These are phyloP conservation scores for Fusarium sp. DNA, from an alignment of 2,329 filamentous ascomycete species.

Conservation along the genomic window DNA sequence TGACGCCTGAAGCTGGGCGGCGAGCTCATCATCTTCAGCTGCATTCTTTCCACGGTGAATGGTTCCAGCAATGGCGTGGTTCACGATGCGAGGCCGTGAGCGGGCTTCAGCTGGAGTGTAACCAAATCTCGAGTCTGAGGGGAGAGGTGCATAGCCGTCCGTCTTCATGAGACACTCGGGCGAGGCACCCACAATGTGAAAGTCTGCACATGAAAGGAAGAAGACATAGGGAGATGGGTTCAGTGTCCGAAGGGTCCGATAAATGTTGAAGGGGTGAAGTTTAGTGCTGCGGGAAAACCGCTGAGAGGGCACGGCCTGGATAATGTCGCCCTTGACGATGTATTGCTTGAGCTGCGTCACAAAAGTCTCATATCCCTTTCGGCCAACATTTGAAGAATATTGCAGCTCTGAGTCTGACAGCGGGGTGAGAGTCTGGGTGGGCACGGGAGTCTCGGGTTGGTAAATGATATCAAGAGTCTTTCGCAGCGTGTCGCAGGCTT, in stretches of 20 bases:
- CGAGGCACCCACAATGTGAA: slow-evolving; percentile 95
- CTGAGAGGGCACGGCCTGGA: slow-evolving; percentile 97
- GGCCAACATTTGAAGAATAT: slow-evolving; percentile 94
- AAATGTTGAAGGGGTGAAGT: slow-evolving; percentile 98
- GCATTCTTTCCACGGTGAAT: slow-evolving; percentile 85
- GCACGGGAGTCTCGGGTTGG: slow-evolving; percentile 82
- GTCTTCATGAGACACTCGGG: slow-evolving; percentile 94
- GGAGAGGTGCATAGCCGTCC: slow-evolving; percentile 45
- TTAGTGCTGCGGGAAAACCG: slow-evolving; percentile 90
- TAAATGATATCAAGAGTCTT: slow-evolving; percentile 81
- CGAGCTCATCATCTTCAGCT: slow-evolving; percentile 82
- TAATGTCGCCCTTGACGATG: slow-evolving; percentile 93
- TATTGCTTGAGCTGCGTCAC: slow-evolving; percentile 90
- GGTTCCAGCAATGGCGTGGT: slow-evolving; percentile 96
- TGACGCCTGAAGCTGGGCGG: slow-evolving; percentile 76
- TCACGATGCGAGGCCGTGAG: slow-evolving; percentile 89
- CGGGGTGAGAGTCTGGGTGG: slow-evolving; percentile 72
- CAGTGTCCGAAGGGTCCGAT: slow-evolving; percentile 94
- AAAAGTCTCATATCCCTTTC: slow-evolving; percentile 89
- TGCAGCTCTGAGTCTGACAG: slow-evolving; percentile 80
- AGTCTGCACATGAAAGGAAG: slow-evolving; percentile 91
- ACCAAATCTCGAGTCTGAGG: slow-evolving; percentile 46
- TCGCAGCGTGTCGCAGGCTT: slow-evolving; percentile 71
- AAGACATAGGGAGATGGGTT: slow-evolving; percentile 99
- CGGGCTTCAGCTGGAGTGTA: slow-evolving; percentile 54